Conservation (phyloP, 2,329 filamentous ascomycete species). For the Neoascochyta sp. region DNA sequence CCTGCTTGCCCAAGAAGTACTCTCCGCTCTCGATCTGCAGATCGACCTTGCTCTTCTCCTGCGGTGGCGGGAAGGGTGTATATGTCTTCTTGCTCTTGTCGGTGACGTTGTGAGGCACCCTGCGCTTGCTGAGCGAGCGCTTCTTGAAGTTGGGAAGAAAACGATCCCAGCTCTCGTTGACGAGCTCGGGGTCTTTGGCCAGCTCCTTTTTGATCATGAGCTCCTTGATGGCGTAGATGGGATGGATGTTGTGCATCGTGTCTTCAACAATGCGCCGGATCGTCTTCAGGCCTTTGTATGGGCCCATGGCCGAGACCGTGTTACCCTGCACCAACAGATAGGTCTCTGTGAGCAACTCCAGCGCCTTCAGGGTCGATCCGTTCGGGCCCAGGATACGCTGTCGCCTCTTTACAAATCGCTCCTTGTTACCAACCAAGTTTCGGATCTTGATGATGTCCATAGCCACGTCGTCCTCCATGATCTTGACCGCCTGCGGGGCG, state of each 20-base stretch:
- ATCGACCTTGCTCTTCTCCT: conserved; percentile 99
- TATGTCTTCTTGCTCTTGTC: conserved; percentile 94
- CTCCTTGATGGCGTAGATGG: conserved; percentile 90
- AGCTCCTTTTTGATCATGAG: conserved; percentile 92
- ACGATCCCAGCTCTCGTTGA: conserved; percentile 87
- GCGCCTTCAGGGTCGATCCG: conserved; percentile 87
- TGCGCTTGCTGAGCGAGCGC: conserved; percentile 79
- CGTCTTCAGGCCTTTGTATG: conserved; percentile 90
- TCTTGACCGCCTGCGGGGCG: conserved; percentile 87
- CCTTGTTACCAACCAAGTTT: conserved; percentile 85
- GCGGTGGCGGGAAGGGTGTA: conserved; percentile 93
- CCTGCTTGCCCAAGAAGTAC: conserved; percentile 91
- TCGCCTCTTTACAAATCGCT: conserved; percentile 89
- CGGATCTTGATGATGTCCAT: conserved; percentile 97
- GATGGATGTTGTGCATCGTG: conserved; percentile 92
- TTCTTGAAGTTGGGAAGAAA: conserved; percentile 98
- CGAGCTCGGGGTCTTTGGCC: conserved; percentile 81
- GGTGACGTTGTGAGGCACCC: conserved; percentile 76
- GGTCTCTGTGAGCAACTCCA: conserved; percentile 85
- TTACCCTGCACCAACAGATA: conserved; percentile 94
- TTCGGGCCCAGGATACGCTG: conserved; percentile 90
- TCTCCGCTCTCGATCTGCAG: conserved; percentile 96
- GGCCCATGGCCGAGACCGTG: conserved; percentile 84
- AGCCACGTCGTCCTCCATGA: conserved; percentile 85
- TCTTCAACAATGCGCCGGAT: conserved; percentile 81